Conservation (phyloP, 352 stramenopile genomes). For the Sclerospora graminicola region DNA sequence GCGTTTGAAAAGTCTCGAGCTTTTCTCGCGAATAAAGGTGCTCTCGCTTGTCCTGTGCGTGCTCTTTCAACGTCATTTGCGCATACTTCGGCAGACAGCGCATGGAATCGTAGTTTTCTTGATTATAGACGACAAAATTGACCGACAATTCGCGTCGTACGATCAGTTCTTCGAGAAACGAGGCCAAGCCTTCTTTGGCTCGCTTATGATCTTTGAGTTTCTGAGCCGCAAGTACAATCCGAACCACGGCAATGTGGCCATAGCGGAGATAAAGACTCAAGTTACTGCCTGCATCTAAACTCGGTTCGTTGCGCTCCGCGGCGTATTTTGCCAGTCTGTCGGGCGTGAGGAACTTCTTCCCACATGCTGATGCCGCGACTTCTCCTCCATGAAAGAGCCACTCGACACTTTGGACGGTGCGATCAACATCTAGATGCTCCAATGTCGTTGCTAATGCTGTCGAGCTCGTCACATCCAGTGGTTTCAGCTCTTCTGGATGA, state of each 20-base stretch:
- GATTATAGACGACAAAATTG: slow-evolving; percentile 96
- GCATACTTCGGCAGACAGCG: slow-evolving; percentile 86
- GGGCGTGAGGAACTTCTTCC: slow-evolving; percentile 82
- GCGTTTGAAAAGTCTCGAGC: slow-evolving; percentile 88
- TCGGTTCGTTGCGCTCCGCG: slow-evolving; percentile 92
- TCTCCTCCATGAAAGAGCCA: slow-evolving; percentile 65
- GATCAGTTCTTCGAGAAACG: slow-evolving; percentile 96
- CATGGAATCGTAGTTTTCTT: slow-evolving; percentile 94
- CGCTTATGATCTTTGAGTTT: slow-evolving; percentile 61
- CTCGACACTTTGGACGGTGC: slow-evolving; percentile 34
- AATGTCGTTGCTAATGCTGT: slow-evolving; percentile 27
- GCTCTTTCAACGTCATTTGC: slow-evolving; percentile 84
- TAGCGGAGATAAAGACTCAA: slow-evolving; percentile 92
- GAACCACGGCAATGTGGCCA: slow-evolving; percentile 79
- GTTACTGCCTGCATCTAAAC: slow-evolving; percentile 84
- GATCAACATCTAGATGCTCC: slow-evolving; percentile 48
- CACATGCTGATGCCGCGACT: slow-evolving; percentile 36
- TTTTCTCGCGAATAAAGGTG: slow-evolving; percentile 87
- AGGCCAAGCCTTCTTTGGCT: slow-evolving; percentile 67
- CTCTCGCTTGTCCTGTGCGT: slow-evolving; percentile 81
- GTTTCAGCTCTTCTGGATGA: slow-evolving; percentile 10
- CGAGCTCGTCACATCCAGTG: slow-evolving; percentile 34
- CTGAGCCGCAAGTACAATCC: slow-evolving; percentile 43
- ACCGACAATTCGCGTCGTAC: slow-evolving; percentile 94
- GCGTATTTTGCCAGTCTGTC: slow-evolving; percentile 66